Percentiles rank a stretch among this genome's conserved stretches.
Conservation (phyloP, 352 stramenopile genomes). For the Globisporangium alternatum region DNA sequence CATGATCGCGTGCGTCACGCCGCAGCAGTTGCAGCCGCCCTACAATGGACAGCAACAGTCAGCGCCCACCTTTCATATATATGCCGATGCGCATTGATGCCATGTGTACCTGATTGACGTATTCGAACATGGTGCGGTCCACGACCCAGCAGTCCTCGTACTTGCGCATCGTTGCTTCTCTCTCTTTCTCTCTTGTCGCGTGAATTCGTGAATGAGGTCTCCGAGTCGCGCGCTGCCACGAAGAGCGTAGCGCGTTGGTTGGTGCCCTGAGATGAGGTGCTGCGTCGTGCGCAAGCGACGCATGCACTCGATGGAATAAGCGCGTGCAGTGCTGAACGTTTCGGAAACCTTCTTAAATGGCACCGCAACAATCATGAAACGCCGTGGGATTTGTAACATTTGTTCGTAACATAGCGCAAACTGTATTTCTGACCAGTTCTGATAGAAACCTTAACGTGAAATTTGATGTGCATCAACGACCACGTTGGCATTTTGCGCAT, state of each 20-base stretch:
- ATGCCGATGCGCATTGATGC: not conserved
- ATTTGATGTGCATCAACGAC: not conserved
- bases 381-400: too few species aligned
- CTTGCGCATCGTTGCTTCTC: slow-evolving; percentile 39
- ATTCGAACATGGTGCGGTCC: slow-evolving; percentile 94
- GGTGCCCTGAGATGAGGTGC: not conserved
- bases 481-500: not conserved
- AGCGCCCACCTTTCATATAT: not conserved
- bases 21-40: slow-evolving; percentile 90
- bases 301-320: not conserved
- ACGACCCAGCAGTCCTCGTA: slow-evolving; percentile 88
- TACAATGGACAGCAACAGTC: slow-evolving; percentile 19
- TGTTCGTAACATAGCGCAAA: too few species aligned
- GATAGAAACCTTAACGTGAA: too few species aligned
- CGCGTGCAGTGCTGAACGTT: not conserved
- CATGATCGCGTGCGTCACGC: slow-evolving; percentile 87
- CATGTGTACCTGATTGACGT: slow-evolving; percentile 77
- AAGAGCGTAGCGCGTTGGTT: not conserved
- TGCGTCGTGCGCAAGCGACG: not conserved
- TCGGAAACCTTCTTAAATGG: not conserved
- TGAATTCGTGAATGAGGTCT: slow-evolving; percentile 1
- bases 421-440: too few species aligned
- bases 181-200: not conserved
- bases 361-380: too few species aligned
- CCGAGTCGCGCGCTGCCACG: too few species aligned